Conservation (phyloP, 352 stramenopile species). For the Phytophthora pini region DNA sequence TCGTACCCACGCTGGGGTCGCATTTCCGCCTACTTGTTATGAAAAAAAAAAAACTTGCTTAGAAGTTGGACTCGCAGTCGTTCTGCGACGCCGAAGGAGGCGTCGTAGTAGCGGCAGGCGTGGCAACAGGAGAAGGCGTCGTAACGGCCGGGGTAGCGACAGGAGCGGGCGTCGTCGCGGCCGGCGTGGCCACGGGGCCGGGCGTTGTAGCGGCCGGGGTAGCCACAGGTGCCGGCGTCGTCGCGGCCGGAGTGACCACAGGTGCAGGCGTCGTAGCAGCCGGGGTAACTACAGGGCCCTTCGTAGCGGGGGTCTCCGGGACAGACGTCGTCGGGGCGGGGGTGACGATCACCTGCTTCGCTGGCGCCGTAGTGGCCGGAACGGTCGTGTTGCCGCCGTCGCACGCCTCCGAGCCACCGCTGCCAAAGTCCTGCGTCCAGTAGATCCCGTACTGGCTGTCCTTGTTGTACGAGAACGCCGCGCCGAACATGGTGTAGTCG, state of each 20-base stretch:
- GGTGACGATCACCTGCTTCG: not conserved
- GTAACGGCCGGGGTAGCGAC: slow-evolving; percentile 12
- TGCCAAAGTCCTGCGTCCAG: slow-evolving; percentile 61
- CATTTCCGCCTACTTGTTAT: slow-evolving; percentile 16
- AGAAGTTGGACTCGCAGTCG: slow-evolving; percentile 38
- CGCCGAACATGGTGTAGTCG: slow-evolving; percentile 47
- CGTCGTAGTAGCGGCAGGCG: slow-evolving; percentile 18
- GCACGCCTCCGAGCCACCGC: slow-evolving; percentile 27
- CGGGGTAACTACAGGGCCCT: slow-evolving; percentile 16
- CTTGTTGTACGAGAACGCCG: slow-evolving; percentile 38
- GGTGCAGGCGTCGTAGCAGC: slow-evolving; percentile 4
- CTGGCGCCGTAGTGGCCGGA: not conserved
- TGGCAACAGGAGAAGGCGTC: slow-evolving; percentile 17
- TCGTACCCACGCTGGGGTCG: slow-evolving; percentile 14
- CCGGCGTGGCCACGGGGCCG: not conserved
- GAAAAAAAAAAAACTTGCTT: slow-evolving; percentile 14
- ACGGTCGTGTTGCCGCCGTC: slow-evolving; percentile 13
- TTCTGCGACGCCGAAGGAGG: slow-evolving; percentile 24
- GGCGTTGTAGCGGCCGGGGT: slow-evolving; percentile 5
- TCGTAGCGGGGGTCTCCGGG: slow-evolving; percentile 18
- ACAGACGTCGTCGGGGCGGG: slow-evolving; percentile 16
- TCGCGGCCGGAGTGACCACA: slow-evolving; percentile 1
- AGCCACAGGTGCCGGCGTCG: slow-evolving; percentile 6
- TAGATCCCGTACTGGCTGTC: slow-evolving; percentile 44
- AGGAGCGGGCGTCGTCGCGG: slow-evolving; percentile 8